A percentile compares a stretch with the other conserved stretches of the same genome.
These are phyloP conservation scores for Backusella tarrabulga DNA, from an alignment of 192 early-diverging fungal species.

Conservation along the genomic window DNA sequence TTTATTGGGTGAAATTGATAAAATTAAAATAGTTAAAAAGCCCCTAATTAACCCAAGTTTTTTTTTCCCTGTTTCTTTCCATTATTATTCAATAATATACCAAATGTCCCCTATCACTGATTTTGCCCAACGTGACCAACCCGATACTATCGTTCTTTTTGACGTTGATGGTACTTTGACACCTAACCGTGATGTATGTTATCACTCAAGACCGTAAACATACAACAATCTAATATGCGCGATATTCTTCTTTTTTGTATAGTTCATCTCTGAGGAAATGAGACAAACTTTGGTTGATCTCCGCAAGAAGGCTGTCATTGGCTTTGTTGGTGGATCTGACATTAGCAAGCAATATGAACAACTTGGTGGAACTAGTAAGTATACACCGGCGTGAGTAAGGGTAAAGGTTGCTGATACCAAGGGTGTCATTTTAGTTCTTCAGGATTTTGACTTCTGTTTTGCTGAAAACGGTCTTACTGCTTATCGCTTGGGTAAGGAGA, in stretches of 20 bases:
- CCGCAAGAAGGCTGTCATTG: constrained; percentile 88
- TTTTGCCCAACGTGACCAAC: constrained; percentile 61
- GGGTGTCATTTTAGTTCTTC: constrained; percentile 52
- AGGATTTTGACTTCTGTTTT: constrained; percentile 94
- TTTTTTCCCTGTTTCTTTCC: constrained; percentile 3
- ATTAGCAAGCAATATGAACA: constrained; percentile 95
- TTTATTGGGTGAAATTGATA: neutral
- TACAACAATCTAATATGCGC: neutral
- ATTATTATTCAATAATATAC: neutral
- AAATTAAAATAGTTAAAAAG: neutral
- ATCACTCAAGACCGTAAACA: neutral
- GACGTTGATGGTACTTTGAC: constrained; percentile 98
- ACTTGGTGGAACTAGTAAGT: constrained; percentile 77
- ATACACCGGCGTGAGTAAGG: neutral
- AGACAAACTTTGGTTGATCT: constrained; percentile 69
- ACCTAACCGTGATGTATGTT: constrained; percentile 84
- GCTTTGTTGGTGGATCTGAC: constrained; percentile 97
- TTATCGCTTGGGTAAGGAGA: constrained; percentile 70
- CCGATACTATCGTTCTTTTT: constrained; percentile 87
- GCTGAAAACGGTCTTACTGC: constrained; percentile 98
- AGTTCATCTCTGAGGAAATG: constrained; percentile 82
- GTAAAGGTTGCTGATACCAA: neutral
- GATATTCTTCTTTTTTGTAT: constrained; percentile 1
- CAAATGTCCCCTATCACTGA: constrained; percentile 19
- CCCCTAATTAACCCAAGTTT: neutral